Percentiles rank a stretch among this genome's conserved stretches.
These are phyloP conservation scores for Imleria badia DNA, from an alignment of 768 basidiomycete genomes.

Conservation along the genomic window DNA sequence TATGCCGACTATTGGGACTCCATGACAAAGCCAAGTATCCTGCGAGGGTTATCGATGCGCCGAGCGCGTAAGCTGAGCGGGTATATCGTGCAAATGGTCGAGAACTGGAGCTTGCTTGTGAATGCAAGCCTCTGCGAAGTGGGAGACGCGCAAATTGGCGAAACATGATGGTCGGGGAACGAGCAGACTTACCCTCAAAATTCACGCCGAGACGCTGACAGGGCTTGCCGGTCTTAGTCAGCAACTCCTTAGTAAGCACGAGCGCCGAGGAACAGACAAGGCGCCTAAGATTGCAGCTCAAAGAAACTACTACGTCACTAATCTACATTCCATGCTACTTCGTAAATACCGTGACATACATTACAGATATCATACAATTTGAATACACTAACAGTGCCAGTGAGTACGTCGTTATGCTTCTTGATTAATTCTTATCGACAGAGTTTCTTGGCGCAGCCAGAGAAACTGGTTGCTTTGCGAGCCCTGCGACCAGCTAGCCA, in stretches of 20 bases:
- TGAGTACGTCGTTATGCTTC: conserved; percentile 9
- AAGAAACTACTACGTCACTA: neutral
- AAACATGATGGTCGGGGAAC: conserved; percentile 43
- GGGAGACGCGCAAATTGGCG: conserved; percentile 52
- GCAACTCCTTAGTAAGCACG: conserved; percentile 21
- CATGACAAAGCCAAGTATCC: conserved; percentile 52
- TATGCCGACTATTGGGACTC: conserved; percentile 39
- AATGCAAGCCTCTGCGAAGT: conserved; percentile 53
- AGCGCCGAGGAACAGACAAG: too few relatives aligned
- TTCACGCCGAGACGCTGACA: conserved; percentile 16
- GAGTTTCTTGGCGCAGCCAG: conserved; percentile 16
- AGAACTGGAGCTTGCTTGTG: conserved; percentile 31
- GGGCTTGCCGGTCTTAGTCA: conserved; percentile 21
- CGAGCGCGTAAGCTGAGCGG: conserved; percentile 36
- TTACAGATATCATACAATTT: conserved; percentile 22
- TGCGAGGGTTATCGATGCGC: conserved; percentile 44
- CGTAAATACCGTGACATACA: neutral
- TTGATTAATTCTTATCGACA: conserved; percentile 11
- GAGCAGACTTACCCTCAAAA: conserved; percentile 13
- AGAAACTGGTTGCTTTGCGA: conserved; percentile 7
- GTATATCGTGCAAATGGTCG: conserved; percentile 25
- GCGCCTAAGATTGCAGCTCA: neutral
- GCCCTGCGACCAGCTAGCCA: neutral
- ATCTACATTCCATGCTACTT: conserved; percentile 12
- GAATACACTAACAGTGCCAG: conserved; percentile 2